A percentile compares a stretch with the other conserved stretches of the same genome.
These are phyloP conservation scores for Chlamydomonas schloesseri DNA, from an alignment of 139 green algal species.

Conservation along the genomic window DNA sequence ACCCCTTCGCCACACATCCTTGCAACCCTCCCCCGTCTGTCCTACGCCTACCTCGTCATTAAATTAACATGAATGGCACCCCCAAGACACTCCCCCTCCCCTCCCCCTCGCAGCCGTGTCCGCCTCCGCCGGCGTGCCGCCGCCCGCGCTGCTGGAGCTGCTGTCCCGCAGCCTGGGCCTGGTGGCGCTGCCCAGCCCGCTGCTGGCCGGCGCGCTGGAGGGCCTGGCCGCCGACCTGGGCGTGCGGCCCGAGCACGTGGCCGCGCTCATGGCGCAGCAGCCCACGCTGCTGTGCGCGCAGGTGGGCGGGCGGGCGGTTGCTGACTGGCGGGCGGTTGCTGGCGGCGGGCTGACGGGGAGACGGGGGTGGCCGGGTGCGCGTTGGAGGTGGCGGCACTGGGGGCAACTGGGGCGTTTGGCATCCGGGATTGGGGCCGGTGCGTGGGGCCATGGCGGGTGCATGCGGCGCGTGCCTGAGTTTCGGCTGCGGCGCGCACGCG, in stretches of 20 bases:
- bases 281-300: conserved; percentile 61
- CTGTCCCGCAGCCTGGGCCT: conserved; percentile 50
- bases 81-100: not conserved
- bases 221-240: conserved; percentile 27
- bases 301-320: conserved; percentile 29
- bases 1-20: no score
- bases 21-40: not conserved
- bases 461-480: no score
- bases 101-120: conserved; percentile 7
- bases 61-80: no score
- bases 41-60: not conserved
- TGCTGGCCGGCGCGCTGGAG: conserved; percentile 40
- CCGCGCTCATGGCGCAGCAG: conserved; percentile 53
- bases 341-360: no score
- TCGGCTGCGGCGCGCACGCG: no score
- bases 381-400: not conserved
- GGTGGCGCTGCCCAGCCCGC: conserved; percentile 31
- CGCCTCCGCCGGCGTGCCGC: conserved; percentile 27
- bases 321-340: no score
- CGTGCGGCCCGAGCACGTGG: conserved; percentile 33
- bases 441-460: not conserved
- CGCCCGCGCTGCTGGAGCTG: conserved; percentile 47
- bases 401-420: no score
- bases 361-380: not conserved
- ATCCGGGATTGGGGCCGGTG: not conserved